A percentile compares a stretch with the other conserved stretches of the same genome.
Evolutionary conservation across 768 basidiomycete species (phyloP).

Genomic region (Floccularia luteovirens): DNA sequence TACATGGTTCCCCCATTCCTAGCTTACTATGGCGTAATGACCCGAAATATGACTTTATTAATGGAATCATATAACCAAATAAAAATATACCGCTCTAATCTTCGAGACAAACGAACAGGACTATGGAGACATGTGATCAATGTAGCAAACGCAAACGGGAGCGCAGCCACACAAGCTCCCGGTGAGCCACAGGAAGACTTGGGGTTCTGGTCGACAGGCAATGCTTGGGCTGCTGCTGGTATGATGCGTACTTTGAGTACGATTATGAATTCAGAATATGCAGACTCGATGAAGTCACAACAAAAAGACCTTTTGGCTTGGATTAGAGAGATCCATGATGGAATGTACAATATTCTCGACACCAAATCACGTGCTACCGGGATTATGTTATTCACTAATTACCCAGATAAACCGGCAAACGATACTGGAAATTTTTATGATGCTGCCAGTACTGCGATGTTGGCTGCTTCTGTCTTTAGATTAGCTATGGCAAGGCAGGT

Average conservation of each 20-base stretch:
- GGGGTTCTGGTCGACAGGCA: conserved; percentile 81
- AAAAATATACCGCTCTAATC: conserved; percentile 58
- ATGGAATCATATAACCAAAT: conserved; percentile 65
- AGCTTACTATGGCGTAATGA: conserved; percentile 71
- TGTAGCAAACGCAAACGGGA: conserved; percentile 41
- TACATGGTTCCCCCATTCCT: conserved; percentile 90
- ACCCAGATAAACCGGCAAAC: conserved; percentile 41
- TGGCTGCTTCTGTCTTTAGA: conserved; percentile 74
- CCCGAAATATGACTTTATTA: conserved; percentile 50
- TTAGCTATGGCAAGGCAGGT: conserved; percentile 47
- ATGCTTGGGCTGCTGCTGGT: conserved; percentile 86
- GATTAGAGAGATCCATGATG: conserved; percentile 68
- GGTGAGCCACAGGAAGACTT: too few species aligned
- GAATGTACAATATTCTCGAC: too few species aligned
- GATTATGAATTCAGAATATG: conserved; percentile 54
- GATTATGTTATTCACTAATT: conserved; percentile 79
- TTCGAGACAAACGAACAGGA: conserved; percentile 43
- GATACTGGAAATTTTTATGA: conserved; percentile 56
- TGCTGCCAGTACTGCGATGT: conserved; percentile 62
- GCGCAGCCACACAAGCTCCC: too few species aligned
- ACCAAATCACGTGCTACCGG: too few species aligned
- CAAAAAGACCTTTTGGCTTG: conserved; percentile 54
- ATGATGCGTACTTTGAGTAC: conserved; percentile 80
- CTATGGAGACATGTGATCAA: conserved; percentile 75
- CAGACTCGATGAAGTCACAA: conserved; percentile 37